A percentile compares a stretch with the other conserved stretches of the same genome.
These are phyloP conservation scores for Lepidium campestre DNA, from an alignment of 441 rosid genomes.

Conservation along the genomic window DNA sequence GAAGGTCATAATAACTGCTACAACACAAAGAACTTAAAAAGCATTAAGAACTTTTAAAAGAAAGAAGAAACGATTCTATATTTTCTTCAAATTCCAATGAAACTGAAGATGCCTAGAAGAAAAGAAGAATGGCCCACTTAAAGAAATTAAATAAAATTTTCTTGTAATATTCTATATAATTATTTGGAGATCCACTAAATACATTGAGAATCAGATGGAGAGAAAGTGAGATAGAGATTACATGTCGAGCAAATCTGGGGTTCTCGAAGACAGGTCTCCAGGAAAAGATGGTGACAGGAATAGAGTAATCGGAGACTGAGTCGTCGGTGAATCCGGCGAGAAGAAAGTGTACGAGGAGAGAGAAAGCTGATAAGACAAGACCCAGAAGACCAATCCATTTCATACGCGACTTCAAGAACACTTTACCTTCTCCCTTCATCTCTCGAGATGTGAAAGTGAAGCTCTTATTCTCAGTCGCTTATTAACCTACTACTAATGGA, in stretches of 20 bases:
- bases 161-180: not conserved
- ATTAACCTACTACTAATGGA: not conserved
- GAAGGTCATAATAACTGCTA: not conserved
- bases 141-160: not conserved
- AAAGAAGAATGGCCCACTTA: constrained; percentile 26
- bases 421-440: constrained; percentile 80
- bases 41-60: not conserved
- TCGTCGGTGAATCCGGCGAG: constrained; percentile 79
- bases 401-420: constrained; percentile 66
- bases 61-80: constrained; percentile 9
- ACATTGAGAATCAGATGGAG: not conserved
- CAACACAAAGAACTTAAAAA: not conserved
- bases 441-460: not conserved
- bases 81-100: not conserved
- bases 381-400: constrained; percentile 90
- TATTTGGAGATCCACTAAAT: constrained; percentile 15
- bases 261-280: constrained; percentile 92
- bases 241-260: constrained; percentile 41
- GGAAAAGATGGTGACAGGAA: constrained; percentile 85
- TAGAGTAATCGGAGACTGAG: constrained; percentile 60
- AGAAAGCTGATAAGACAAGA: constrained; percentile 65
- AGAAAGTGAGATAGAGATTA: constrained; percentile 11
- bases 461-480: not conserved
- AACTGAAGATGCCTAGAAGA: constrained; percentile 15
- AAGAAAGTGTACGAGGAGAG: constrained; percentile 72